Percentiles rank a stretch among this genome's conserved stretches.
phyloP scores from a whole-genome alignment of 495 filamentous ascomycete genomes.

The Tuber borchii region DNA sequence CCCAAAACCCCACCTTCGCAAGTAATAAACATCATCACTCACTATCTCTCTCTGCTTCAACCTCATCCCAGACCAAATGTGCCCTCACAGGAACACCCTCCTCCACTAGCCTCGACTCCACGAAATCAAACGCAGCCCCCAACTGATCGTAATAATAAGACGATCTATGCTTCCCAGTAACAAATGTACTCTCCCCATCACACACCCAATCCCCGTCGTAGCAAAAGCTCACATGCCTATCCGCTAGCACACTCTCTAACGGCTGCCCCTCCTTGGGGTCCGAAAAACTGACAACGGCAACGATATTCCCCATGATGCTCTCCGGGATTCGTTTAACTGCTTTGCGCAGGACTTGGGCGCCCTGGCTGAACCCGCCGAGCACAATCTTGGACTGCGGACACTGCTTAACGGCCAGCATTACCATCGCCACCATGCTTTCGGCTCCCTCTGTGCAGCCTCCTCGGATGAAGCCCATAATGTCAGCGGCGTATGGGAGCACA shows the following conservation, averaged over 20 bases:
- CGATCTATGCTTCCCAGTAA: neutral
- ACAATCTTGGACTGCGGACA: slow-evolving; percentile 17
- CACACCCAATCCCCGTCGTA: slow-evolving; percentile 12
- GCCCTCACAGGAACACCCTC: neutral
- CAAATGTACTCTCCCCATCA: neutral
- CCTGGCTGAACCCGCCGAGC: slow-evolving; percentile 25
- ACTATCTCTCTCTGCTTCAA: neutral
- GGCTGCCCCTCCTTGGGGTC: neutral
- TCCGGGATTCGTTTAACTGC: neutral
- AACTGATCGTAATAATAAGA: slow-evolving; percentile 3
- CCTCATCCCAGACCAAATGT: neutral
- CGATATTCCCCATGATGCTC: neutral
- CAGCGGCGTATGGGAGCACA: slow-evolving; percentile 23
- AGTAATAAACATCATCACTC: neutral
- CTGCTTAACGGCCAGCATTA: slow-evolving; percentile 7
- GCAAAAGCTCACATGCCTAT: slow-evolving; percentile 9
- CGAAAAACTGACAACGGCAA: slow-evolving; percentile 8
- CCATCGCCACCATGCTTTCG: slow-evolving; percentile 17
- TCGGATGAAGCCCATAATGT: slow-evolving; percentile 4
- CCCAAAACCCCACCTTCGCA: neutral
- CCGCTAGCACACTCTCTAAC: neutral
- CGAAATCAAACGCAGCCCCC: neutral
- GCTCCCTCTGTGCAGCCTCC: slow-evolving; percentile 13
- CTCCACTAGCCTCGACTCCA: neutral
- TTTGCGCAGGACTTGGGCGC: slow-evolving; percentile 20